Evolutionary conservation across 306 rosid genomes (phyloP), one percentile per base, ranked within the genome.

Genomic region (Corylus avellana): DNA sequence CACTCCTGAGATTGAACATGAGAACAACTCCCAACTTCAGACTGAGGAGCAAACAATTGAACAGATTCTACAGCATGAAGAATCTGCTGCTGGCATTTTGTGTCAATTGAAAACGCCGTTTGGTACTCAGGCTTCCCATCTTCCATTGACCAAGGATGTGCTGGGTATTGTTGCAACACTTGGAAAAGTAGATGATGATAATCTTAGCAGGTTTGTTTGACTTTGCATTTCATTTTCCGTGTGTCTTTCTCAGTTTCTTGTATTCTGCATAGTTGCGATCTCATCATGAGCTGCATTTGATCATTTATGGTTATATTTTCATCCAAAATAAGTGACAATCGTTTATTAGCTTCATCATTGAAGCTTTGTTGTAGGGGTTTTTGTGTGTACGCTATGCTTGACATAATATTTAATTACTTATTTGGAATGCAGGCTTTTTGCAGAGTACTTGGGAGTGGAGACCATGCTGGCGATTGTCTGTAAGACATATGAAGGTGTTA

Each of bases 391-490:
- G 11, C 29, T 25, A 70, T 56, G 54, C 54, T 8, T 3, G 29
- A 73, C 25, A 29, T 37, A n/a, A 35, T 72, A 16, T 6, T 66
- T 9, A 18, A 42, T 48, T 16, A 46, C 76, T 68, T 75, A 69
- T 82, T 82, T 79, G 80, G 78, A 62, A 74, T 84, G 89, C 94
- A 92, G 98, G 77, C 88, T 94, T 85, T 86, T 94, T 39, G 89
- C 97, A 0, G 97, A 92, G 88, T 94, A 88, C 84, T 84, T 94
- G 25, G 98, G 97, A 78, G 50, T 74, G 71, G 94, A 94, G 71
- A 88, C 88, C 55, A 92, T 92, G 97, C 74, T 89, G 81, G 90
- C 96, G 68, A 79, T 94, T 85, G 97, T 94, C 53, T 94, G 98
- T 71, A 88, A 81, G 89, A 89, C 96, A 47, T 82, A 70, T 71